phyloP scores from a whole-genome alignment of 805 yeast species.

The Saturnispora dispora region DNA sequence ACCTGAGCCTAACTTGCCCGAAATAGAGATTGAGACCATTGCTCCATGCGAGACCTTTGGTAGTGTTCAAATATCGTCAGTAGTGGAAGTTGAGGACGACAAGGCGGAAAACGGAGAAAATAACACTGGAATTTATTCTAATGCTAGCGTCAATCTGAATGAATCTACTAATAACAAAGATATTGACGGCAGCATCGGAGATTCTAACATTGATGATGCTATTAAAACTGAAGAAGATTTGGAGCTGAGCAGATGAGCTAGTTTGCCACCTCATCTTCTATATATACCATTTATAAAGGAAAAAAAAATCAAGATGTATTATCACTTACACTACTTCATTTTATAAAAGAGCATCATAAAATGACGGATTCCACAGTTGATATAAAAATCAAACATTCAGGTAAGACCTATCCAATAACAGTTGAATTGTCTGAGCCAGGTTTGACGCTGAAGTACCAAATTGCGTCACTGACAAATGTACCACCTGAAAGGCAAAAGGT shows the following conservation, averaged over 20 bases:
- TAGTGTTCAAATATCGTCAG: conserved; percentile 49
- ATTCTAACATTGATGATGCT: neutral
- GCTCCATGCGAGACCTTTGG: conserved; percentile 38
- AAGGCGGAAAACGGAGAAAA: neutral
- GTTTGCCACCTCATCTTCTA: neutral
- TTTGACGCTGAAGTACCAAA: conserved; percentile 53
- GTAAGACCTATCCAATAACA: conserved; percentile 52
- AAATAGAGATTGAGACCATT: conserved; percentile 58
- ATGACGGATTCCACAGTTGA: conserved; percentile 5
- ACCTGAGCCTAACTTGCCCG: conserved; percentile 71
- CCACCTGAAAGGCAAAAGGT: conserved; percentile 89
- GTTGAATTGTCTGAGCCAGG: conserved; percentile 51
- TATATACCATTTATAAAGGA: neutral
- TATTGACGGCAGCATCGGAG: neutral
- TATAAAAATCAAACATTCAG: conserved; percentile 51
- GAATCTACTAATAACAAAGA: neutral
- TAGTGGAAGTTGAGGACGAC: conserved; percentile 45
- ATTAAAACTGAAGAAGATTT: neutral
- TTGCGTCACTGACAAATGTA: conserved; percentile 66
- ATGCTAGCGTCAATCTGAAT: too few relatives aligned
- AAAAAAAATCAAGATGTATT: neutral
- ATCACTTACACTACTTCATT: neutral
- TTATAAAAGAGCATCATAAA: neutral
- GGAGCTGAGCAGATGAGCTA: conserved; percentile 5
- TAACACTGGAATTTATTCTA: too few relatives aligned